Percentiles rank a stretch among this genome's conserved stretches.
These are phyloP conservation scores for Corylus avellana DNA, from an alignment of 306 rosid species.

Conservation along the genomic window DNA sequence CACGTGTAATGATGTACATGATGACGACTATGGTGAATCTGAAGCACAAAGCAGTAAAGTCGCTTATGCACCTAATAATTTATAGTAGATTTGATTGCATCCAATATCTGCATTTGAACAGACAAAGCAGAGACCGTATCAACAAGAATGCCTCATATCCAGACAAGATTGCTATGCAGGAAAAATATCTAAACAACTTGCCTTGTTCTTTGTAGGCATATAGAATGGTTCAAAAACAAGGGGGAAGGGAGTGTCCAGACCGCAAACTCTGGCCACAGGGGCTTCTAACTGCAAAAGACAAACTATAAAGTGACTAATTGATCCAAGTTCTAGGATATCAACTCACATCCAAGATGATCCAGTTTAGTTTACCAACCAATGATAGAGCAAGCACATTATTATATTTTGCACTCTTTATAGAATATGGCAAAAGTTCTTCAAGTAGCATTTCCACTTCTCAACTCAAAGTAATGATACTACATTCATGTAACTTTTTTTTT, in stretches of 20 bases:
- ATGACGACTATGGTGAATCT: background rate
- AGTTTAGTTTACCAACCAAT: background rate
- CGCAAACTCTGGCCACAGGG: slow-evolving; percentile 87
- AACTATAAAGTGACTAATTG: background rate
- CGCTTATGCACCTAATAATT: slow-evolving; percentile 40
- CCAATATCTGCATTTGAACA: slow-evolving; percentile 75
- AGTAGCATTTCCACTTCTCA: background rate
- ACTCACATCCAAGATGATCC: background rate
- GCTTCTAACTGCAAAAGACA: slow-evolving; percentile 77
- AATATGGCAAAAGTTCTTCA: background rate
- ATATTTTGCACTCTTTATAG: background rate
- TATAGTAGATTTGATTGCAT: slow-evolving; percentile 86
- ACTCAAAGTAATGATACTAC: background rate
- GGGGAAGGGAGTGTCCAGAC: slow-evolving; percentile 96
- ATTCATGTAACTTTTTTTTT: background rate
- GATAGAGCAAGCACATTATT: background rate
- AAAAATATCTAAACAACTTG: slow-evolving; percentile 20
- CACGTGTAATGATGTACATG: background rate
- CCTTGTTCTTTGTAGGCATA: slow-evolving; percentile 95
- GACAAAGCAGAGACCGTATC: slow-evolving; percentile 21
- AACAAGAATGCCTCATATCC: background rate
- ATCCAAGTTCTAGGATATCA: slow-evolving; percentile 12
- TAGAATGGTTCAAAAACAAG: slow-evolving; percentile 97
- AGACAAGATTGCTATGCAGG: background rate
- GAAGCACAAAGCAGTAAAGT: background rate